A percentile compares a stretch with the other conserved stretches of the same genome.
phyloP scores from a whole-genome alignment of 2,329 filamentous ascomycete genomes.

The Fusarium pseudocircinatum region DNA sequence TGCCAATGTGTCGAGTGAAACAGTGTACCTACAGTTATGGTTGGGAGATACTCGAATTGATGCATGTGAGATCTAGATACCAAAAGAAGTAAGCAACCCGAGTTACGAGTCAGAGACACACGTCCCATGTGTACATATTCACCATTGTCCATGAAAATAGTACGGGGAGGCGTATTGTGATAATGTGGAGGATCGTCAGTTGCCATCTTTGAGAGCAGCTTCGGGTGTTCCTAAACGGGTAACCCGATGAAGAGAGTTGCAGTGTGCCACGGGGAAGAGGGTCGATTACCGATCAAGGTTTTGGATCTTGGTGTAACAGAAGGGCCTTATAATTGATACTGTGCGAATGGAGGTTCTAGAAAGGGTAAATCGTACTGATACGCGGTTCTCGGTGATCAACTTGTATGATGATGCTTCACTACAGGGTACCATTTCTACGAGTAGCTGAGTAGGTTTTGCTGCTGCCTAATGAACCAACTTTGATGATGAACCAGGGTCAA shows the following conservation, averaged over 20 bases:
- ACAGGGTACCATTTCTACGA: neutral
- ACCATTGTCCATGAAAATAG: neutral
- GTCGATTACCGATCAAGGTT: neutral
- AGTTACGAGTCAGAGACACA: neutral
- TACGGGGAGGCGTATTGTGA: neutral
- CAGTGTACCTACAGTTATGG: neutral
- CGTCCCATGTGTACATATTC: neutral
- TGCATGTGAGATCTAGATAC: neutral
- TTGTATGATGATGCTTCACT: neutral
- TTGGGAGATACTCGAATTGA: neutral
- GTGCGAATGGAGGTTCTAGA: neutral
- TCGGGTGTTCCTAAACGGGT: slow-evolving; percentile 32
- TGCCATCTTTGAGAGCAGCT: neutral
- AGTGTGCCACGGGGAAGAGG: slow-evolving; percentile 7
- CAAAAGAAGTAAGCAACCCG: neutral
- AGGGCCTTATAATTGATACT: neutral
- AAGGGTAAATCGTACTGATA: neutral
- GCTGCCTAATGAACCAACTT: slow-evolving; percentile 26
- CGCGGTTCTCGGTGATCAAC: neutral
- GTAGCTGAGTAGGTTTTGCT: slow-evolving; percentile 4
- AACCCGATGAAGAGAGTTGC: slow-evolving; percentile 15
- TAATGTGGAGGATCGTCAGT: slow-evolving; percentile 27
- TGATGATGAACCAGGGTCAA: neutral
- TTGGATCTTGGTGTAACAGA: neutral
- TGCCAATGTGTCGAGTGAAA: neutral